Percentiles rank a stretch among this genome's conserved stretches.
Evolutionary conservation across 2,329 filamentous ascomycete genomes (phyloP).

Genomic region (Thielaviopsis musarum): DNA sequence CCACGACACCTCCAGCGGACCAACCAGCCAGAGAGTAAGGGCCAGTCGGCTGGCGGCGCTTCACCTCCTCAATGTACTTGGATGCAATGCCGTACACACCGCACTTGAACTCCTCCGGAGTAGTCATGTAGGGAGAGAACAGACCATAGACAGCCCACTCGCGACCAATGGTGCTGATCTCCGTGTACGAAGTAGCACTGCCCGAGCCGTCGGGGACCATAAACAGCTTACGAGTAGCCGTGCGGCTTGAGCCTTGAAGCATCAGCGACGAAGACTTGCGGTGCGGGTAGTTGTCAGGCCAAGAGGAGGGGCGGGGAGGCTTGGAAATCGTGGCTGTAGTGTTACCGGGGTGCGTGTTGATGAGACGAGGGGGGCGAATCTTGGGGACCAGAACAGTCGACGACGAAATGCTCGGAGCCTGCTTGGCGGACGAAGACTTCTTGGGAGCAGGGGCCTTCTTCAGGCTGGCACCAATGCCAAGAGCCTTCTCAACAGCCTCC

Average conservation of each 20-base stretch:
- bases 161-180: slow-evolving; percentile 21
- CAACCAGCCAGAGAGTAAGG: slow-evolving; percentile 55
- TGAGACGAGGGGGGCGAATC: slow-evolving; percentile 15
- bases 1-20: slow-evolving; percentile 61
- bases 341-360: slow-evolving; percentile 18
- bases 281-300: slow-evolving; percentile 29
- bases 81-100: slow-evolving; percentile 38
- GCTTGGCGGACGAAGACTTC: slow-evolving; percentile 8
- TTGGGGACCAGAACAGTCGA: slow-evolving; percentile 10
- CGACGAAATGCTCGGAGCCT: slow-evolving; percentile 4
- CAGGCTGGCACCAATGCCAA: slow-evolving; percentile 33
- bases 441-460: slow-evolving; percentile 20
- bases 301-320: slow-evolving; percentile 21
- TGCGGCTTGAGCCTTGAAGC: slow-evolving; percentile 33
- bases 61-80: slow-evolving; percentile 44
- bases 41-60: slow-evolving; percentile 49
- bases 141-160: slow-evolving; percentile 34
- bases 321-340: slow-evolving; percentile 33
- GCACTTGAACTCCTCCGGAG: slow-evolving; percentile 37
- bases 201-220: slow-evolving; percentile 39
- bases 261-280: slow-evolving; percentile 31
- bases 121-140: slow-evolving; percentile 49
- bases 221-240: slow-evolving; percentile 31
- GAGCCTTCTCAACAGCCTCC: slow-evolving; percentile 46
- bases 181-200: slow-evolving; percentile 47